Base-by-base conservation (phyloP, 208 protist species). In the Porcisia deanei region DNA sequence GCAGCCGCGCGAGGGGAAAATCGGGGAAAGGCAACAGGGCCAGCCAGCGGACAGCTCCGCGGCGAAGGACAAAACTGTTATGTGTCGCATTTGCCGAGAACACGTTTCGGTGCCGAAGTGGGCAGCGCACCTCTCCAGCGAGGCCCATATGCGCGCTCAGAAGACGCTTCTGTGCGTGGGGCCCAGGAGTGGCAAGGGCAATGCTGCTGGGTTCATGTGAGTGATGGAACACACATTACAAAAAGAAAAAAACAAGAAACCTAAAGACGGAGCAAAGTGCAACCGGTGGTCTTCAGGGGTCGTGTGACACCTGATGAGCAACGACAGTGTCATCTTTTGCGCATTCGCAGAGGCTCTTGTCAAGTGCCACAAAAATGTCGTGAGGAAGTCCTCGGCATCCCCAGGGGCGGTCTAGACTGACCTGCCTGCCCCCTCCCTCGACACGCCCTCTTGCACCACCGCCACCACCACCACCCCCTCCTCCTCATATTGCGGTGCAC, bases 11-110 rank as follows among this genome's bases (percentile, higher is more conserved):
- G 71, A n/a, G 47, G 34, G 9, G 58, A 61, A 63, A 37, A 79
- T 54, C 22, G 47, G 30, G 53, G 43, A 30, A 45, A 55, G 54
- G 2, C 58, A 9, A 0, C 3, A 7, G 12, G 71, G 41, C 20
- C 59, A 18, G 49, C 59, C 55, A 9, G 45, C 53, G 6, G 45
- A 58, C 8, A 52, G 75, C 80, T 43, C 76, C 55, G 55, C 87
- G 22, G 53, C 80, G 79, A 71, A 53, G 59, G 78, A 77, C 66
- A 71, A 73, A 25, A 81, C 63, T 14, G 90, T 94, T n/a, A 90
- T 92, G 88, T 94, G 90, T 60, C 83, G 88, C 70, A 77, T 94
- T 4, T 94, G 90, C 61, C 88, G 90, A 22, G 57, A 76, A 41
- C 81, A 90, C 80, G 80, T 95, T 22, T 34, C 73, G 14, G 88